A percentile compares a stretch with the other conserved stretches of the same genome.
phyloP scores from a whole-genome alignment of 2,329 filamentous ascomycete species.

The Diplocarpon rosae region DNA sequence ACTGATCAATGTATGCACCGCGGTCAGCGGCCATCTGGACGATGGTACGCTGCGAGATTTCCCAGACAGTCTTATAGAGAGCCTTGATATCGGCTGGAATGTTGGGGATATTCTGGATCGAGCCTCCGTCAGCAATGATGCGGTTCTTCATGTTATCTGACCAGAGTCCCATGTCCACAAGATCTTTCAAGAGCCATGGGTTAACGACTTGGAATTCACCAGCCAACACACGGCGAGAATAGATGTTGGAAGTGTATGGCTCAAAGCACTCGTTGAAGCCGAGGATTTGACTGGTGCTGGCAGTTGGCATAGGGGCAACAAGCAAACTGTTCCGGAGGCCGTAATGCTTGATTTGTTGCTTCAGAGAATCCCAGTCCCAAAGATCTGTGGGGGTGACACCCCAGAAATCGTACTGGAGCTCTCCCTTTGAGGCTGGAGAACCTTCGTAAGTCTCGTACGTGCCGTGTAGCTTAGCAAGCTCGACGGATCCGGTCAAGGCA shows the following conservation, averaged over 20 bases:
- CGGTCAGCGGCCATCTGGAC: conserved; percentile 98
- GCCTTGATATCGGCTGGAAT: conserved; percentile 93
- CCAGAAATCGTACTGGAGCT: conserved; percentile 99
- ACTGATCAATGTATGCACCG: conserved; percentile 98
- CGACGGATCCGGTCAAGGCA: conserved; percentile 77
- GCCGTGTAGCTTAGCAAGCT: conserved; percentile 74
- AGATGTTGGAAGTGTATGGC: conserved; percentile 99
- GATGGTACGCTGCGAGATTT: conserved; percentile 91
- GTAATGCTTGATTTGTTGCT: conserved; percentile 82
- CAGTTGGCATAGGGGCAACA: conserved; percentile 95
- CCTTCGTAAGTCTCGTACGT: conserved; percentile 86
- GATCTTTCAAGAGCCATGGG: conserved; percentile 94
- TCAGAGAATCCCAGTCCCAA: conserved; percentile 90
- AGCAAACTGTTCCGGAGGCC: conserved; percentile 93
- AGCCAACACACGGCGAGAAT: conserved; percentile 93
- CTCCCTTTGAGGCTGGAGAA: conserved; percentile 86
- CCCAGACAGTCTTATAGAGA: conserved; percentile 99
- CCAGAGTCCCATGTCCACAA: conserved; percentile 96
- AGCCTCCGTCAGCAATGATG: conserved; percentile 94
- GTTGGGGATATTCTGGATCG: conserved; percentile 92
- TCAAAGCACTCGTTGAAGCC: conserved; percentile 99
- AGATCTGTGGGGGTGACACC: conserved; percentile 83
- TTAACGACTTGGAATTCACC: conserved; percentile 99
- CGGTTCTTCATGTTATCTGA: conserved; percentile 99
- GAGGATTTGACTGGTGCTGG: conserved; percentile 92